Evolutionary conservation across 495 filamentous ascomycete species (phyloP).

Genomic region (Friedmanniomyces simplex): DNA sequence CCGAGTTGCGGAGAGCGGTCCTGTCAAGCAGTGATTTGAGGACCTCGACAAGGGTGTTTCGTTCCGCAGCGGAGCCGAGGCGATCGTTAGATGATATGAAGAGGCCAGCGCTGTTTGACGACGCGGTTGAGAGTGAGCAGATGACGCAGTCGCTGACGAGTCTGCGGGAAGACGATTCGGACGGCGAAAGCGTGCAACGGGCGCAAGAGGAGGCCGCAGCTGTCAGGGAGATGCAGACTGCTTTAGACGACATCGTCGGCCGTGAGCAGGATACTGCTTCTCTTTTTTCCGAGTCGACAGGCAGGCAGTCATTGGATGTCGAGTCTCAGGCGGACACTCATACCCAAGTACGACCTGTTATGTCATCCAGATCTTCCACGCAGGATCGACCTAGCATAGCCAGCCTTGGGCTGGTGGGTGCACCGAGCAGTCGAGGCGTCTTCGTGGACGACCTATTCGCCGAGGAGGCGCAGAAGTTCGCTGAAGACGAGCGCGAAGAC

Average conservation of each 20-base stretch:
- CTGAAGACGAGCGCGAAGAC: conserved; percentile 77
- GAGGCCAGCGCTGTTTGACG: conserved; percentile 51
- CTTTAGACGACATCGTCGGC: conserved; percentile 90
- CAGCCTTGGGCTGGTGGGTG: conserved; percentile 78
- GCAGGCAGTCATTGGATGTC: conserved; percentile 33
- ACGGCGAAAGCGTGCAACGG: conserved; percentile 21
- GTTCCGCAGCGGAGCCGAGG: conserved; percentile 30
- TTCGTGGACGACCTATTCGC: conserved; percentile 92
- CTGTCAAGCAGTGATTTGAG: conserved; percentile 49
- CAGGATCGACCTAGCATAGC: conserved; percentile 71
- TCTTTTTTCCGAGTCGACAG: conserved; percentile 36
- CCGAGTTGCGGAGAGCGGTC: conserved; percentile 48
- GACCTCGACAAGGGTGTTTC: conserved; percentile 31
- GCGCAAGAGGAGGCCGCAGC: conserved; percentile 42
- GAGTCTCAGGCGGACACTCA: conserved; percentile 43
- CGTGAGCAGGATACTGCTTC: conserved; percentile 49
- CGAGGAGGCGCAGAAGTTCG: conserved; percentile 75
- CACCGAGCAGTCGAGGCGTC: conserved; percentile 69
- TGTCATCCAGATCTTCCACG: conserved; percentile 29
- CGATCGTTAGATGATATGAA: conserved; percentile 48
- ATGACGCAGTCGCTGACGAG: conserved; percentile 52
- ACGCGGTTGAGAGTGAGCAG: conserved; percentile 55
- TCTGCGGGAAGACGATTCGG: conserved; percentile 40
- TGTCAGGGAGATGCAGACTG: conserved; percentile 88
- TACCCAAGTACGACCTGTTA: not conserved